A percentile compares a stretch with the other conserved stretches of the same genome.
Conservation (phyloP, 441 rosid genomes). For the Isatis lusitanica region DNA sequence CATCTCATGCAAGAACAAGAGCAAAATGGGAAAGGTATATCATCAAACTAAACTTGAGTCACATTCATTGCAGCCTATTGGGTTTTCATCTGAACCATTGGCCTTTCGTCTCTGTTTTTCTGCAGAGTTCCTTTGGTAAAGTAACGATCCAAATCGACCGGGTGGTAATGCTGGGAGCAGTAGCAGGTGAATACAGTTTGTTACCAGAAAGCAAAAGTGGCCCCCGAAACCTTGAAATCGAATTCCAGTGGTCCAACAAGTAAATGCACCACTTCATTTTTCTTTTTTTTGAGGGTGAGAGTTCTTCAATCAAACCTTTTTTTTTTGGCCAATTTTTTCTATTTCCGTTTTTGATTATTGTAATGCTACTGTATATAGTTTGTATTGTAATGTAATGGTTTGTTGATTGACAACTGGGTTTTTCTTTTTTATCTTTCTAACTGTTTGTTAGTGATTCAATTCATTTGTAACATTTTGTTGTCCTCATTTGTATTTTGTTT, state of each 20-base stretch:
- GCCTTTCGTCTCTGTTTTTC: not conserved
- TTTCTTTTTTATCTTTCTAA: not conserved
- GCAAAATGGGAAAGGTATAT: conserved; percentile 98
- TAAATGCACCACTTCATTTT: conserved; percentile 29
- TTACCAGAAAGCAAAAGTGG: conserved; percentile 97
- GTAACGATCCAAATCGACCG: conserved; percentile 98
- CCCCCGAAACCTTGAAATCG: conserved; percentile 90
- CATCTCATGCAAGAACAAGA: conserved; percentile 96
- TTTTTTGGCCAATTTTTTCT: conserved; percentile 11
- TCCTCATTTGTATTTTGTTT: conserved; percentile 2
- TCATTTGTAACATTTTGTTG: conserved; percentile 31
- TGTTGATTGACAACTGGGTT: not conserved
- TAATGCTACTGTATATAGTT: conserved; percentile 32
- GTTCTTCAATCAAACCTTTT: conserved; percentile 9
- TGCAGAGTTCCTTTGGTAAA: conserved; percentile 97
- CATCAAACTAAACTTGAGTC: not conserved
- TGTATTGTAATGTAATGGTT: conserved; percentile 25
- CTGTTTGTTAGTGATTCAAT: conserved; percentile 29
- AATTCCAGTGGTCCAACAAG: conserved; percentile 98
- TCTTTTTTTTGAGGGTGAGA: not conserved
- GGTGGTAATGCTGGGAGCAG: conserved; percentile 97
- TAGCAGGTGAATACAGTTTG: conserved; percentile 86
- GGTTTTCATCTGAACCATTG: not conserved
- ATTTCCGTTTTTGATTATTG: conserved; percentile 4
- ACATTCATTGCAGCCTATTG: not conserved